A percentile compares a stretch with the other conserved stretches of the same genome.
Evolutionary conservation across 306 rosid species (phyloP).

Genomic region (Quercus gilva): DNA sequence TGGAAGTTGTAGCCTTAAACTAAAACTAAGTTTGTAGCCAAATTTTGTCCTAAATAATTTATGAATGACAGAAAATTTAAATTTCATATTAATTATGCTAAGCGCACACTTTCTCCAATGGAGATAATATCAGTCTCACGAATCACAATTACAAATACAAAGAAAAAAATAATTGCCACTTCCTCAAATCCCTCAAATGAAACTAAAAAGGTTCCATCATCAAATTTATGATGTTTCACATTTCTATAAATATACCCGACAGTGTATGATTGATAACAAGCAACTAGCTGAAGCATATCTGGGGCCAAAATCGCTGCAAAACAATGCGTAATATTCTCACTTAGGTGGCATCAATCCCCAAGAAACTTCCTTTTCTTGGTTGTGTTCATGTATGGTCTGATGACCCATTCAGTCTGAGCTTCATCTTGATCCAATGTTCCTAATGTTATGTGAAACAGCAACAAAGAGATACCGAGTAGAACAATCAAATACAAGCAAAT

Average conservation of each 20-base stretch:
- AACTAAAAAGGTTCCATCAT: no score
- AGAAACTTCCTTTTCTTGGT: slow-evolving; percentile 55
- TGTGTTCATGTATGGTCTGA: slow-evolving; percentile 81
- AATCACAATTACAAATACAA: no score
- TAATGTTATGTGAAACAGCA: slow-evolving; percentile 56
- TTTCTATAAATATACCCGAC: background rate
- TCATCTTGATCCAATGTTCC: slow-evolving; percentile 83
- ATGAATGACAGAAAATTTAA: accelerated
- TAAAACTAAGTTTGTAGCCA: no score
- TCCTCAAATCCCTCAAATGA: no score
- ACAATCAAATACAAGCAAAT: background rate
- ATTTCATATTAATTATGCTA: no score
- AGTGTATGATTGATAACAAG: background rate
- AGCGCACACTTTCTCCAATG: no score
- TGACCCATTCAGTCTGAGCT: slow-evolving; percentile 80
- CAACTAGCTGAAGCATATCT: background rate
- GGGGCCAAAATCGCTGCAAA: background rate
- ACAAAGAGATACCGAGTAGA: background rate
- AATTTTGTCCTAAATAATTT: no score
- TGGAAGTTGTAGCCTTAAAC: no score
- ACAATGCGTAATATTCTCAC: background rate
- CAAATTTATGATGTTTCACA: background rate
- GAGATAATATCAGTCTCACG: no score
- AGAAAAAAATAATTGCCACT: no score
- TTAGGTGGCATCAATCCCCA: slow-evolving; percentile 41